Evolutionary conservation across 495 filamentous ascomycete genomes (phyloP).

Genomic region (Neurospora sp.): DNA sequence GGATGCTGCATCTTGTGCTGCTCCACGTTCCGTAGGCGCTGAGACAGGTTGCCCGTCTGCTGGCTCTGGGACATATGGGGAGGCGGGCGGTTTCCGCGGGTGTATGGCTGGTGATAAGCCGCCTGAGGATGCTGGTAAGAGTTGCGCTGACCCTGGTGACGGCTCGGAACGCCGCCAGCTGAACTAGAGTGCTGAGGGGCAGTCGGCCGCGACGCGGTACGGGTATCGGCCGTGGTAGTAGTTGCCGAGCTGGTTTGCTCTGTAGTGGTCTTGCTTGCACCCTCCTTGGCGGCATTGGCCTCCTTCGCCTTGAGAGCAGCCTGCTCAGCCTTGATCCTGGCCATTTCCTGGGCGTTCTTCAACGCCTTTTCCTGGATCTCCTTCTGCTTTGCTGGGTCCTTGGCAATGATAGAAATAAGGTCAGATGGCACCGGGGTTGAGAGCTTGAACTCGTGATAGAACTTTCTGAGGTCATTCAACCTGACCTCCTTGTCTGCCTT

Average conservation of each 20-base stretch:
- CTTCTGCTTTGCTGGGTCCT: constrained; percentile 85
- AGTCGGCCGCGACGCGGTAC: constrained; percentile 16
- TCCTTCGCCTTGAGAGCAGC: constrained; percentile 32
- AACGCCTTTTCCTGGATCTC: constrained; percentile 82
- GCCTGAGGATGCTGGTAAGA: constrained; percentile 16
- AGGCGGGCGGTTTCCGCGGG: constrained; percentile 25
- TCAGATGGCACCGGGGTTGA: constrained; percentile 84
- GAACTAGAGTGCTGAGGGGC: constrained; percentile 24
- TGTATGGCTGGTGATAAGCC: constrained; percentile 21
- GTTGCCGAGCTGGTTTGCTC: constrained; percentile 15
- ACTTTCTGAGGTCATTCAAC: constrained; percentile 88
- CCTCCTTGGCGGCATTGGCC: constrained; percentile 20
- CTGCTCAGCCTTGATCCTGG: constrained; percentile 27
- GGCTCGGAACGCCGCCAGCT: constrained; percentile 22
- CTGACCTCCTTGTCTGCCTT: constrained; percentile 83
- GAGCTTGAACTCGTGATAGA: constrained; percentile 88
- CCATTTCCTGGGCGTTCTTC: constrained; percentile 52
- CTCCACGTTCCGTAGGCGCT: constrained; percentile 36
- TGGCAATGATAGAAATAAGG: constrained; percentile 88
- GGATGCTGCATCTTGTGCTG: constrained; percentile 32
- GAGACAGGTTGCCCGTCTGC: constrained; percentile 26
- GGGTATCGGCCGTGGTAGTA: constrained; percentile 19
- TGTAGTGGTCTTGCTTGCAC: constrained; percentile 22
- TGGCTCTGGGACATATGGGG: constrained; percentile 25
- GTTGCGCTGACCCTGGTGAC: constrained; percentile 21